Percentiles rank a stretch among this genome's conserved stretches.
phyloP scores from a whole-genome alignment of 1,284 basidiomycete species.

The Prillingera fragicola region DNA sequence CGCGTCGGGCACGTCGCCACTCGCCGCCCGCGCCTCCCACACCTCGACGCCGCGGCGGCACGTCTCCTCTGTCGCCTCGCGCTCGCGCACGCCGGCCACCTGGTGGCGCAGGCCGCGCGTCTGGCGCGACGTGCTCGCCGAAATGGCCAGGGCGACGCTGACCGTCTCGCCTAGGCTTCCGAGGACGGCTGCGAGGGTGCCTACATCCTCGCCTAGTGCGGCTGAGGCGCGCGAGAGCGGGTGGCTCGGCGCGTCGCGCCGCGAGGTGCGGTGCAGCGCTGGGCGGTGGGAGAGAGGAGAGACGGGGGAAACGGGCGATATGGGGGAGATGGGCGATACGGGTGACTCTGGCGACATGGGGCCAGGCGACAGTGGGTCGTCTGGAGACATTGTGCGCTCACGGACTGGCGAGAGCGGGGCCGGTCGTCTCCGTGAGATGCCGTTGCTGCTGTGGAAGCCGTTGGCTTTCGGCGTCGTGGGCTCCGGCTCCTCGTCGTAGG shows the following conservation, averaged over 20 bases:
- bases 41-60: constrained; percentile 6
- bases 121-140: not conserved
- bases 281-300: not conserved
- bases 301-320: not conserved
- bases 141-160: constrained; percentile 1
- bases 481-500: not conserved
- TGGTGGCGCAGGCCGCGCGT: constrained; percentile 9
- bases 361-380: not conserved
- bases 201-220: not conserved
- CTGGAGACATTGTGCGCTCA: too few relatives aligned
- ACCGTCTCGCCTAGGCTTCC: not conserved
- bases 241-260: not conserved
- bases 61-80: constrained; percentile 11
- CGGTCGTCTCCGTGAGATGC: not conserved
- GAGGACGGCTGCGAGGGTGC: not conserved
- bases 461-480: not conserved
- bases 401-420: not conserved
- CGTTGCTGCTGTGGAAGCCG: not conserved
- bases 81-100: constrained; percentile 3
- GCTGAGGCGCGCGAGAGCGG: not conserved
- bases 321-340: not conserved
- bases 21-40: constrained; percentile 7
- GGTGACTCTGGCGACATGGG: not conserved
- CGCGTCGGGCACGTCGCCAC: constrained; percentile 1
- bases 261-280: not conserved